A percentile compares a stretch with the other conserved stretches of the same genome.
Conservation (phyloP, 495 filamentous ascomycete species). For the Aspergillus hancockii region DNA sequence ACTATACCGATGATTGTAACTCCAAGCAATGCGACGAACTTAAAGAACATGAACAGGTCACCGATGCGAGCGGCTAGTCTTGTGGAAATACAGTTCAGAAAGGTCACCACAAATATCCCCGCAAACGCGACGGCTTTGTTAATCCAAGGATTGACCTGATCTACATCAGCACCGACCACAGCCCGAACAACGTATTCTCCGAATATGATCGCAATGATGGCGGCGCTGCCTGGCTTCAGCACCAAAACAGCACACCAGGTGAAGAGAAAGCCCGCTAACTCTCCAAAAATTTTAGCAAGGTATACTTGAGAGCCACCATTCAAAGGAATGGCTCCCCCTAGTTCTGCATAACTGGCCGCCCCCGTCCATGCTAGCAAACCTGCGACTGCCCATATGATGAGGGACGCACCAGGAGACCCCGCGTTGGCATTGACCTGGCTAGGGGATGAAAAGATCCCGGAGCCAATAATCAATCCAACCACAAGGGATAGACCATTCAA, state of each 20-base stretch:
- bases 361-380: conserved; percentile 95
- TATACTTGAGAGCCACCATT: conserved; percentile 95
- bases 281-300: conserved; percentile 92
- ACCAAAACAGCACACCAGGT: conserved; percentile 95
- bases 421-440: conserved; percentile 91
- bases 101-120: conserved; percentile 73
- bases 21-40: conserved; percentile 85
- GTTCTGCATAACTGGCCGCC: conserved; percentile 91
- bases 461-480: conserved; percentile 93
- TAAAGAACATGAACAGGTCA: conserved; percentile 93
- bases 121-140: conserved; percentile 85
- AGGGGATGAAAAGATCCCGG: conserved; percentile 93
- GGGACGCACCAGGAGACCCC: conserved; percentile 86
- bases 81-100: conserved; percentile 88
- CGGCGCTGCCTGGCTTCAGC: conserved; percentile 86
- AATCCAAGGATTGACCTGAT: conserved; percentile 77
- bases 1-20: conserved; percentile 88
- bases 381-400: conserved; percentile 89
- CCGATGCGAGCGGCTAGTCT: conserved; percentile 80
- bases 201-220: conserved; percentile 96
- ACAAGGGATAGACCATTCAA: conserved; percentile 89
- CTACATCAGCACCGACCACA: conserved; percentile 75
- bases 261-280: conserved; percentile 87
- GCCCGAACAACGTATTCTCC: conserved; percentile 94
- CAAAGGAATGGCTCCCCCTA: conserved; percentile 92